Conservation (phyloP, 2,329 filamentous ascomycete species). For the Aspergillus floridensis region DNA sequence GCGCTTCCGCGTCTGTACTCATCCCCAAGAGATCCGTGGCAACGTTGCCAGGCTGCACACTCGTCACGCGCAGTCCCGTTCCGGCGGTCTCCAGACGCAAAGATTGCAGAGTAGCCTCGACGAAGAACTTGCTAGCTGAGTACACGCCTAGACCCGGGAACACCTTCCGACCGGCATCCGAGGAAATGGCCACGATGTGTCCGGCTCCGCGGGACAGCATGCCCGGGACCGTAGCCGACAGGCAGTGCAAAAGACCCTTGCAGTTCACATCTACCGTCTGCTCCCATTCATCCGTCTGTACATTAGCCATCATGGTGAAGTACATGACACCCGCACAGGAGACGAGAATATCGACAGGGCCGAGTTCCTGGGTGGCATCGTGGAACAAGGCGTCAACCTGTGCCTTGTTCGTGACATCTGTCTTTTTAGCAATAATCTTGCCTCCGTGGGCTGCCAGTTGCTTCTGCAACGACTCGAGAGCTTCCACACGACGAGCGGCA, state of each 20-base stretch:
- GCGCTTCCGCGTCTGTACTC: slow-evolving; percentile 71
- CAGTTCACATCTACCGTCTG: slow-evolving; percentile 82
- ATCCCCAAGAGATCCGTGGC: slow-evolving; percentile 70
- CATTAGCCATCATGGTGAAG: slow-evolving; percentile 82
- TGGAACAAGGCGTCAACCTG: slow-evolving; percentile 67
- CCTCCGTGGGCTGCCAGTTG: slow-evolving; percentile 57
- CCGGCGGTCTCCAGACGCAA: slow-evolving; percentile 74
- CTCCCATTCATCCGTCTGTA: slow-evolving; percentile 71
- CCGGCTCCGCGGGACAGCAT: slow-evolving; percentile 69
- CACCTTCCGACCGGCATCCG: slow-evolving; percentile 76
- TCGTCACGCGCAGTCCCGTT: slow-evolving; percentile 68
- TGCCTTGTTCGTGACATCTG: slow-evolving; percentile 66
- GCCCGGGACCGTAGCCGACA: slow-evolving; percentile 65
- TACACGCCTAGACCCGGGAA: slow-evolving; percentile 81
- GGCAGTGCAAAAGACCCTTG: slow-evolving; percentile 73
- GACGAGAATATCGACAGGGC: slow-evolving; percentile 74
- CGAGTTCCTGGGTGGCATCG: slow-evolving; percentile 60
- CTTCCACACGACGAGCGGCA: slow-evolving; percentile 67
- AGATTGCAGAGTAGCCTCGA: slow-evolving; percentile 74
- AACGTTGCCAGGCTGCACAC: slow-evolving; percentile 74
- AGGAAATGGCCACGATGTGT: slow-evolving; percentile 78
- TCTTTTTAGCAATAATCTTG: slow-evolving; percentile 67
- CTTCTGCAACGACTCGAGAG: slow-evolving; percentile 65
- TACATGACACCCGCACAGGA: slow-evolving; percentile 84
- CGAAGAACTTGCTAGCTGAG: slow-evolving; percentile 80